These are phyloP conservation scores for Ganoderma sp. DNA, from an alignment of 1,284 basidiomycete genomes.

Conservation along the genomic window DNA sequence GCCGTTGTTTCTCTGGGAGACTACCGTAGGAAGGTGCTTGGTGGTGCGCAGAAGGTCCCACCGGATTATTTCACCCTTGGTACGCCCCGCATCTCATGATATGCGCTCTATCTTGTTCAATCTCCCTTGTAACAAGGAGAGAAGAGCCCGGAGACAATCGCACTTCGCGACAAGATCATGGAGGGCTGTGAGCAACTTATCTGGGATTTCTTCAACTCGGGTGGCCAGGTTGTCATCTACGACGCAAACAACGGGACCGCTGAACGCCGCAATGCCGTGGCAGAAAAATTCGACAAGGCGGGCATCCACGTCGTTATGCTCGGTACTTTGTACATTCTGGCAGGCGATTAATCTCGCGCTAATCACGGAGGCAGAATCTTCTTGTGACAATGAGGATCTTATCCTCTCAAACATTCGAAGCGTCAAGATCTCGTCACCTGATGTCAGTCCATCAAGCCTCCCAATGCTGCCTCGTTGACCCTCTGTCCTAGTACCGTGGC, in stretches of 20 bases:
- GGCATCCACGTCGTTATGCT: conserved; percentile 94
- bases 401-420: conserved; percentile 94
- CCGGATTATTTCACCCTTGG: conserved; percentile 91
- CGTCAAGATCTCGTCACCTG: conserved; percentile 98
- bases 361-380: conserved; percentile 62
- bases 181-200: conserved; percentile 88
- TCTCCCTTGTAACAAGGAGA: conserved; percentile 52
- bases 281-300: conserved; percentile 83
- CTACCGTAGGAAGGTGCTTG: conserved; percentile 89
- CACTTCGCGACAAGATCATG: conserved; percentile 75
- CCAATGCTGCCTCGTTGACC: conserved; percentile 8
- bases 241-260: conserved; percentile 97
- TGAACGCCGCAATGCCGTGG: conserved; percentile 70
- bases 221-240: conserved; percentile 97
- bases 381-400: conserved; percentile 90
- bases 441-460: conserved; percentile 62
- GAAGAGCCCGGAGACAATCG: conserved; percentile 80
- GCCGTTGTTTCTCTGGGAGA: conserved; percentile 95
- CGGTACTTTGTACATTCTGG: conserved; percentile 56
- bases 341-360: conserved; percentile 15
- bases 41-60: conserved; percentile 87
- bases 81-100: conserved; percentile 43
- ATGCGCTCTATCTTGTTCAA: conserved; percentile 24
- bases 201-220: conserved; percentile 85
- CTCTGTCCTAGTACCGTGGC: conserved; percentile 72